Percentiles rank a stretch among this genome's conserved stretches.
Conservation (phyloP, 139 green algal species). For the Mychonastes homosphaera region DNA sequence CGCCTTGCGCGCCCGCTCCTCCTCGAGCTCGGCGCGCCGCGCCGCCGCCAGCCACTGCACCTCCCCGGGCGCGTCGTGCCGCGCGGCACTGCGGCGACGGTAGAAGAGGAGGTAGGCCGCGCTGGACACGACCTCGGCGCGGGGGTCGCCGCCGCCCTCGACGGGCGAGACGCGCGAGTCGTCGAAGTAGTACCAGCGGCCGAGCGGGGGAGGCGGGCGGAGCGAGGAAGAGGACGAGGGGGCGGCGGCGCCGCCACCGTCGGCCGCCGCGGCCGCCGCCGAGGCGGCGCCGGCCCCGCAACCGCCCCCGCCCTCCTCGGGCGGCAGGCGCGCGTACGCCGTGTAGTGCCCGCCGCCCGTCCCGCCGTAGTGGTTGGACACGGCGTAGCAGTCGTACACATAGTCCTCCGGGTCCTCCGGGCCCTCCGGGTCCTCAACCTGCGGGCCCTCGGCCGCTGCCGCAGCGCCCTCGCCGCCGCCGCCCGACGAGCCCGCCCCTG, state of each 20-base stretch:
- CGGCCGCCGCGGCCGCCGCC: background rate
- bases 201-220: background rate
- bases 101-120: conserved; percentile 96
- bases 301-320: conserved; percentile 1
- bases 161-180: conserved; percentile 42
- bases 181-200: conserved; percentile 80
- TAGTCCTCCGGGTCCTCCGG: too few species aligned
- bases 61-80: conserved; percentile 19
- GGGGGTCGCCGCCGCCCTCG: background rate
- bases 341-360: conserved; percentile 96
- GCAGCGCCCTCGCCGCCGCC: background rate
- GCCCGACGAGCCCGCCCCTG: conserved; percentile 1
- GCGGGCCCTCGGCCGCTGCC: background rate
- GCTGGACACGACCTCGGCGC: conserved; percentile 18
- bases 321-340: conserved; percentile 57
- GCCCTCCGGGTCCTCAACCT: conserved; percentile 8
- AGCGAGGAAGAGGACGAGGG: background rate
- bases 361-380: conserved; percentile 87
- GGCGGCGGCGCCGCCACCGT: background rate
- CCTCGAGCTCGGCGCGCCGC: background rate
- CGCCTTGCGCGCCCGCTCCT: background rate
- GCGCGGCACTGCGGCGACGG: conserved; percentile 28
- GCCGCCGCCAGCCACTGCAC: conserved; percentile 11
- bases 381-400: conserved; percentile 83
- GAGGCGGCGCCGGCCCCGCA: background rate